These are phyloP conservation scores for Lycium ferocissimum DNA, from an alignment of 257 asterid genomes.

Conservation along the genomic window DNA sequence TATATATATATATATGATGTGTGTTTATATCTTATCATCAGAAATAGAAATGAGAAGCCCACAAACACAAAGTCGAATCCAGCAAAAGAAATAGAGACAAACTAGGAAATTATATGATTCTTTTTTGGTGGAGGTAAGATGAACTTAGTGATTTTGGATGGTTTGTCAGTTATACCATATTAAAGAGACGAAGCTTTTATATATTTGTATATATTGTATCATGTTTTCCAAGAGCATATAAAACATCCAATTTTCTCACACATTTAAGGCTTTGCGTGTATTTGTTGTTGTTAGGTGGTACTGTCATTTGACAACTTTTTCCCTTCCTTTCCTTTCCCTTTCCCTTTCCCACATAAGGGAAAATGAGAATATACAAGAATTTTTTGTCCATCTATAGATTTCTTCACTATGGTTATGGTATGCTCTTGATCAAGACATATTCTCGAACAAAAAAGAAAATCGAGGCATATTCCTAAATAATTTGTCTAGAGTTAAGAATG, in stretches of 20 bases:
- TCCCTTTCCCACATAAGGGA: not conserved
- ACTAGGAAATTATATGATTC: slow-evolving; percentile 40
- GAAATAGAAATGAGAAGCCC: slow-evolving; percentile 43
- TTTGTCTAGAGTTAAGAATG: no score
- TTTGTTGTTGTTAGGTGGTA: slow-evolving; percentile 31
- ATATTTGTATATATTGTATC: not conserved
- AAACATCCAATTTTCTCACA: no score
- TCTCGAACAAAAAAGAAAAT: not conserved
- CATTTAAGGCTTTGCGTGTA: slow-evolving; percentile 91
- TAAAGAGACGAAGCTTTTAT: no score
- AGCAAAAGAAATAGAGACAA: slow-evolving; percentile 42
- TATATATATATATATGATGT: no score
- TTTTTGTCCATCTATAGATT: not conserved
- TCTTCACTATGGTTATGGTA: slow-evolving; percentile 13
- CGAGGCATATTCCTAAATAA: no score
- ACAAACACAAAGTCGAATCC: slow-evolving; percentile 43
- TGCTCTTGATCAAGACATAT: not conserved
- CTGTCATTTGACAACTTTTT: slow-evolving; percentile 30
- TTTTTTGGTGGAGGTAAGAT: not conserved
- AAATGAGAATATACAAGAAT: not conserved
- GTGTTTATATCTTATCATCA: slow-evolving; percentile 11
- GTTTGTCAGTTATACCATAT: no score
- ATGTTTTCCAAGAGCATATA: no score
- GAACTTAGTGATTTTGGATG: no score
- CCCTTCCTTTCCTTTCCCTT: not conserved